Conservation (phyloP, 2,329 filamentous ascomycete species). For the Botryotinia calthae region DNA sequence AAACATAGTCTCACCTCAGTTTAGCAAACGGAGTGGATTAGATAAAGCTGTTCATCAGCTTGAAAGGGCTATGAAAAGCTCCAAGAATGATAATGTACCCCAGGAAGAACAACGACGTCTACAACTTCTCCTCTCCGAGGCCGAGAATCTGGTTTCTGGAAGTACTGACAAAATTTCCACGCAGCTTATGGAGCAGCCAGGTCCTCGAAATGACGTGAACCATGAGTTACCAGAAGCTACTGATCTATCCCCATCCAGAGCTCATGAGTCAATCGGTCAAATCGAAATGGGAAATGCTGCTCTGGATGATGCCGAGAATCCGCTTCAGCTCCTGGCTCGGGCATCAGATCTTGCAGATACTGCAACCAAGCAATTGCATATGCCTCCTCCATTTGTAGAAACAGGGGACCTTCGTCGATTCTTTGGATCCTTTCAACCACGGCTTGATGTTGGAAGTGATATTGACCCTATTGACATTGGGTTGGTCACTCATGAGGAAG, state of each 20-base stretch:
- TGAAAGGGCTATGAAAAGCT: conserved; percentile 63
- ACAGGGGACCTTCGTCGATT: conserved; percentile 56
- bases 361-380: conserved; percentile 16
- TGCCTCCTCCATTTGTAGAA: not conserved
- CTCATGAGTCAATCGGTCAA: not conserved
- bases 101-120: conserved; percentile 47
- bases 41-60: conserved; percentile 74
- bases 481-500: conserved; percentile 64
- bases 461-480: conserved; percentile 69
- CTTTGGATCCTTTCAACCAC: conserved; percentile 63
- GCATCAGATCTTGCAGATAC: conserved; percentile 59
- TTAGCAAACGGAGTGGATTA: conserved; percentile 68
- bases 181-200: not conserved
- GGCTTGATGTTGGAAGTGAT: conserved; percentile 60
- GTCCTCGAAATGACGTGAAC: not conserved
- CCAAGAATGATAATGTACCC: conserved; percentile 42
- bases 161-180: conserved; percentile 28
- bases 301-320: conserved; percentile 72
- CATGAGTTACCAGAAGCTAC: not conserved
- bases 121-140: conserved; percentile 50
- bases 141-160: conserved; percentile 42
- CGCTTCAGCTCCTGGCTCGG: conserved; percentile 68
- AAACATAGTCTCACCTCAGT: not conserved
- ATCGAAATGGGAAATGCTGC: conserved; percentile 52
- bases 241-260: not conserved